Conservation (phyloP, 2,329 filamentous ascomycete species). For the Apiospora sp. region DNA sequence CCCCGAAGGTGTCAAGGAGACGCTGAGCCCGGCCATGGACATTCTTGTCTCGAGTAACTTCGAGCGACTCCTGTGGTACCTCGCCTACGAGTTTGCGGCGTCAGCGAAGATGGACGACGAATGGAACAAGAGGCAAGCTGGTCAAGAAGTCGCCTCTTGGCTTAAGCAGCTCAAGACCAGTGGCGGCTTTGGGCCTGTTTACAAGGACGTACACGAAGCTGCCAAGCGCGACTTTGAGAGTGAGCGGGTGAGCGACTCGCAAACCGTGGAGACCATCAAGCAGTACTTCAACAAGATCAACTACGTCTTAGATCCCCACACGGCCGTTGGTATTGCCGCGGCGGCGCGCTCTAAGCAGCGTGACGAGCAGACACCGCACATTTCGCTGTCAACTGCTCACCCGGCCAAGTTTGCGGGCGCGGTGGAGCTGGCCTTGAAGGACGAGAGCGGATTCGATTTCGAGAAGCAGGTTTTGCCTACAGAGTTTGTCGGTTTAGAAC, state of each 20-base stretch:
- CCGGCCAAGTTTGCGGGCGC: conserved; percentile 93
- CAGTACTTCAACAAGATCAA: conserved; percentile 55
- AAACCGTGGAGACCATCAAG: conserved; percentile 74
- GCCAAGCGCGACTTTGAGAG: conserved; percentile 82
- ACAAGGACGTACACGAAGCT: conserved; percentile 72
- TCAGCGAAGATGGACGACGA: conserved; percentile 67
- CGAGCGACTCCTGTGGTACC: conserved; percentile 92
- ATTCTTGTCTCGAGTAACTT: conserved; percentile 97
- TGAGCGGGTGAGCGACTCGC: conserved; percentile 71
- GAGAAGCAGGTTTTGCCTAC: conserved; percentile 75
- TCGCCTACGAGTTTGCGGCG: conserved; percentile 76
- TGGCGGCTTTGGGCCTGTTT: conserved; percentile 82
- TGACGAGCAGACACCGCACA: conserved; percentile 66
- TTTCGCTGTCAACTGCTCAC: conserved; percentile 91
- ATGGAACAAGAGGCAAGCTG: conserved; percentile 73
- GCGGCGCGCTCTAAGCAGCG: conserved; percentile 72
- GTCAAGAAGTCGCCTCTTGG: conserved; percentile 81
- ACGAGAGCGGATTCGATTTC: conserved; percentile 78
- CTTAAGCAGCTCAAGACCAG: conserved; percentile 79
- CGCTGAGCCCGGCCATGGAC: conserved; percentile 95
- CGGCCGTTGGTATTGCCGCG: conserved; percentile 85
- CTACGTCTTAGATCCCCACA: conserved; percentile 93
- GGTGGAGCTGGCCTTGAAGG: conserved; percentile 79
- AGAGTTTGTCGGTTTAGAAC: conserved; percentile 82
- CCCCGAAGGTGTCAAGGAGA: conserved; percentile 84